These are phyloP conservation scores for Nakazawaea sp. DNA, from an alignment of 805 yeast species.

Conservation along the genomic window DNA sequence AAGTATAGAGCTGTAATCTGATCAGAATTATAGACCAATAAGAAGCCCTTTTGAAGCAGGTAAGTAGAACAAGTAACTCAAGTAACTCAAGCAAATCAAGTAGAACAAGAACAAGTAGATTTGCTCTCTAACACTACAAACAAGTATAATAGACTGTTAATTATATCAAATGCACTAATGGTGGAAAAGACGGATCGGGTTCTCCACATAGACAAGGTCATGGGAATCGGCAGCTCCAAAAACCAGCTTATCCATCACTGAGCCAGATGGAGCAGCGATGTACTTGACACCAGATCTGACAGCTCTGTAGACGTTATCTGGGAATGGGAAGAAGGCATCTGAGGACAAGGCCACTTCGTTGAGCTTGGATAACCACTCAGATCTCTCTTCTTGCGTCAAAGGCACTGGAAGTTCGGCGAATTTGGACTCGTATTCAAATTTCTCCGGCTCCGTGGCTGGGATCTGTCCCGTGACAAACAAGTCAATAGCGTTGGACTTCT, in stretches of 20 bases:
- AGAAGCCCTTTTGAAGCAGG: too few relatives aligned
- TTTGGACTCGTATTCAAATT: conserved; percentile 84
- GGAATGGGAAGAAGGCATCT: conserved; percentile 99
- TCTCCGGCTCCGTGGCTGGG: conserved; percentile 89
- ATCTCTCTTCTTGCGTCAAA: conserved; percentile 73
- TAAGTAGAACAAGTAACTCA: too few relatives aligned
- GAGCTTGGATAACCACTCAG: conserved; percentile 78
- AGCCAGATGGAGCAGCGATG: conserved; percentile 96
- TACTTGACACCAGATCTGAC: conserved; percentile 93
- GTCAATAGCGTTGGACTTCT: conserved; percentile 96
- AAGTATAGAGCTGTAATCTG: too few relatives aligned
- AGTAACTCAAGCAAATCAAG: too few relatives aligned
- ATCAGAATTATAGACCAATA: too few relatives aligned
- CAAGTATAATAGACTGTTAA: too few relatives aligned
- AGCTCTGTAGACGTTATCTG: conserved; percentile 97
- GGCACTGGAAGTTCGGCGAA: conserved; percentile 82
- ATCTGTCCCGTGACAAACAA: conserved; percentile 86
- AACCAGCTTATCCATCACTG: conserved; percentile 96
- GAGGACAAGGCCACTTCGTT: conserved; percentile 87
- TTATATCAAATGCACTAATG: too few relatives aligned
- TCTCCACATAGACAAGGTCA: conserved; percentile 89
- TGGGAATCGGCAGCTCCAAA: conserved; percentile 91
- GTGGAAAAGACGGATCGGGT: conserved; percentile 96
- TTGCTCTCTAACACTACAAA: too few relatives aligned
- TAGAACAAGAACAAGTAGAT: too few relatives aligned